Conservation (phyloP, 306 rosid genomes). For the Trifolium pratense region DNA sequence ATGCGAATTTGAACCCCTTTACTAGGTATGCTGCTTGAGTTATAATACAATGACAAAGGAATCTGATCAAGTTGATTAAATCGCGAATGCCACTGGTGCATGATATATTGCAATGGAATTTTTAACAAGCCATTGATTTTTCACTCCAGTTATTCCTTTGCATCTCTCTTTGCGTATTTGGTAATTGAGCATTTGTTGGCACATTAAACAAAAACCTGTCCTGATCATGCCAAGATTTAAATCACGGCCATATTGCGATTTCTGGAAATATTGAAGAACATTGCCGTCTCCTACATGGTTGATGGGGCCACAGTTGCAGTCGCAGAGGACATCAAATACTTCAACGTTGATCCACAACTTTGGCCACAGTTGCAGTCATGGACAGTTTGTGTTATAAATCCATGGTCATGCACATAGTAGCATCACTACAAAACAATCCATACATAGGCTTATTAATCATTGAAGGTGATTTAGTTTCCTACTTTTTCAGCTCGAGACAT, state of each 20-base stretch:
- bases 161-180: too few species aligned
- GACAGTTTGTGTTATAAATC: not conserved
- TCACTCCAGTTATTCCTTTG: too few species aligned
- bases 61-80: conserved; percentile 16
- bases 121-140: not conserved
- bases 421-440: not conserved
- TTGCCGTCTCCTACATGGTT: not conserved
- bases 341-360: not conserved
- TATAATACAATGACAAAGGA: too few species aligned
- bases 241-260: not conserved
- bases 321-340: too few species aligned
- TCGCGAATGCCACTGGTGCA: conserved; percentile 19
- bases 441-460: not conserved
- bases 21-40: too few species aligned
- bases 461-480: not conserved
- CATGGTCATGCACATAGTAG: too few species aligned
- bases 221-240: not conserved
- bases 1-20: conserved; percentile 8
- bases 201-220: not conserved
- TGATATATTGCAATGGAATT: not conserved
- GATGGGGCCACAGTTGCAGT: not conserved
- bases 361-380: not conserved
- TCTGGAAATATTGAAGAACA: too few species aligned
- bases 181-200: conserved; percentile 31
- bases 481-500: conserved; percentile 15